Conservation (phyloP, 2,329 filamentous ascomycete genomes). For the Trichoderma atroviride region DNA sequence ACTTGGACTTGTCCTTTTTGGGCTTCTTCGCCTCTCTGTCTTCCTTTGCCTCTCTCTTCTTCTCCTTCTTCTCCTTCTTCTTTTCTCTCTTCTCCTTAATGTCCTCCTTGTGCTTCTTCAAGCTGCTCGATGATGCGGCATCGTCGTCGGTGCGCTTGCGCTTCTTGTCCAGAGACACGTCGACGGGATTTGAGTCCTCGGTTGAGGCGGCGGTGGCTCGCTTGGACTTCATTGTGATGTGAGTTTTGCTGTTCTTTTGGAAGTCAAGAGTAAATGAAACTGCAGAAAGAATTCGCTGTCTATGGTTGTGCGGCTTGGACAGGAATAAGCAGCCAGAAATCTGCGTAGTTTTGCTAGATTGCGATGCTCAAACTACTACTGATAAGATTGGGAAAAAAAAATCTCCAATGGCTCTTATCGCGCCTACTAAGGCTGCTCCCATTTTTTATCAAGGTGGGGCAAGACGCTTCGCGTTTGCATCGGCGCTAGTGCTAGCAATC, state of each 20-base stretch:
- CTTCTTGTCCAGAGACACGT: constrained; percentile 40
- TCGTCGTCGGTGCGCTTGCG: constrained; percentile 42
- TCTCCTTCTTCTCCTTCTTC: constrained; percentile 44
- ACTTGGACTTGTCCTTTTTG: constrained; percentile 46
- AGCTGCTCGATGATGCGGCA: constrained; percentile 27
- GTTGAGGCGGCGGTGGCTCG: constrained; percentile 37
- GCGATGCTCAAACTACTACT: background rate
- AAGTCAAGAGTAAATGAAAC: background rate
- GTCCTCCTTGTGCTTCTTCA: constrained; percentile 39
- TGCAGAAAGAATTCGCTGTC: background rate
- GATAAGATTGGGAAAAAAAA: constrained; percentile 12
- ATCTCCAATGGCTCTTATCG: constrained; percentile 25
- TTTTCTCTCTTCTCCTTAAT: constrained; percentile 37
- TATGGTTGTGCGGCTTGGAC: background rate
- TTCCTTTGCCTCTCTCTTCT: constrained; percentile 47
- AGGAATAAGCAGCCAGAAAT: background rate
- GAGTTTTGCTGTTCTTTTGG: background rate
- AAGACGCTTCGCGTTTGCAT: background rate
- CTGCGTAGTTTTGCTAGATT: background rate
- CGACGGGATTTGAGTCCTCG: constrained; percentile 36
- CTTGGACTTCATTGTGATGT: constrained; percentile 43
- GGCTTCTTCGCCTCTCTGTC: constrained; percentile 46
- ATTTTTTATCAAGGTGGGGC: constrained; percentile 4
- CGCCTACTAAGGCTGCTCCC: background rate
- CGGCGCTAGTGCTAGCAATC: constrained; percentile 6